Evolutionary conservation across 371 early-diverging fungal genomes (phyloP).

Genomic region (Parasitella parasitica): DNA sequence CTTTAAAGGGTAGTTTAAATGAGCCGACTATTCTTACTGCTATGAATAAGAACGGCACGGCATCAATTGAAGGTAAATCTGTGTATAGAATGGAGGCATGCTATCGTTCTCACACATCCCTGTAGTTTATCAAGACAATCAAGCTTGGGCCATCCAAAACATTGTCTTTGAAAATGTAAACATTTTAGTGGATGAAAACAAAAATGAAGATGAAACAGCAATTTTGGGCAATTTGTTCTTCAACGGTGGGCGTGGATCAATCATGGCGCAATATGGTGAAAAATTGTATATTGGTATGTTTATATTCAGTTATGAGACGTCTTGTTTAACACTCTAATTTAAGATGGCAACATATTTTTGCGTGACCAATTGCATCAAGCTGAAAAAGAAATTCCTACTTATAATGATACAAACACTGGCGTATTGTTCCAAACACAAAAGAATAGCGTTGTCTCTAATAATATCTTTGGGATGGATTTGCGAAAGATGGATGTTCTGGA

Average conservation of each 20-base stretch:
- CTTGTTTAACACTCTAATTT: no score
- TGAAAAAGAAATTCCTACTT: conserved; percentile 20
- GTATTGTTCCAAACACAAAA: conserved; percentile 37
- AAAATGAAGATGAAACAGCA: conserved; percentile 31
- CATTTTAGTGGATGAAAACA: conserved; percentile 23
- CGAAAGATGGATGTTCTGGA: conserved; percentile 26
- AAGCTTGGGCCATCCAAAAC: conserved; percentile 36
- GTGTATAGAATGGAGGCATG: background rate
- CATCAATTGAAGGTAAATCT: conserved; percentile 16
- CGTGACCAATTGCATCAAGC: conserved; percentile 35
- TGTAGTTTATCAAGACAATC: conserved; percentile 8
- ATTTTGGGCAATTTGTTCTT: conserved; percentile 39
- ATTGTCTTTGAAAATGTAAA: conserved; percentile 48
- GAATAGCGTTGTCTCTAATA: conserved; percentile 41
- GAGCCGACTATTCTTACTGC: conserved; percentile 19
- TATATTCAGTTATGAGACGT: background rate
- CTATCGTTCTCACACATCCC: background rate
- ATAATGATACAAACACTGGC: conserved; percentile 31
- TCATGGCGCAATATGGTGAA: conserved; percentile 27
- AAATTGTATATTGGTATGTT: conserved; percentile 35
- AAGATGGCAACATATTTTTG: conserved; percentile 46
- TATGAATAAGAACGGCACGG: conserved; percentile 2
- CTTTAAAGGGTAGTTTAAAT: conserved; percentile 9
- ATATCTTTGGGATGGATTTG: conserved; percentile 51
- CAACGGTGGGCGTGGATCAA: conserved; percentile 37